phyloP scores from a whole-genome alignment of 148 eudicot species.

The Arctostaphylos glauca region DNA sequence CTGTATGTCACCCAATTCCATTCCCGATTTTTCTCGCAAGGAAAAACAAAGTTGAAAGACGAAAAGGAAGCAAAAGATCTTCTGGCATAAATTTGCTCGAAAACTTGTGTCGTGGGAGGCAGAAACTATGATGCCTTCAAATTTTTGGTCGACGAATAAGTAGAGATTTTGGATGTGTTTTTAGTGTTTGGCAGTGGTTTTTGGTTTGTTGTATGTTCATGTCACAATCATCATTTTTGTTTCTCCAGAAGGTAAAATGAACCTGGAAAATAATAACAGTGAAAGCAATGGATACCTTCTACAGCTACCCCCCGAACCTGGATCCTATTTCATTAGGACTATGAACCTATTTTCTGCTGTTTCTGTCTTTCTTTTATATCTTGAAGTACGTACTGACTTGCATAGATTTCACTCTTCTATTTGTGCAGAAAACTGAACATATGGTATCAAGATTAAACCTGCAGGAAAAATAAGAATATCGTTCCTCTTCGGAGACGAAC shows the following conservation, averaged over 20 bases:
- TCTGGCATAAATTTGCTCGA: neutral
- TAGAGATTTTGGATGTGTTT: neutral
- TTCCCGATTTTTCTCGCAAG: no score
- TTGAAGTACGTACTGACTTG: neutral
- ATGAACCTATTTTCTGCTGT: neutral
- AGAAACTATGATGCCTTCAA: neutral
- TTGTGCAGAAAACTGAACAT: constrained; percentile 61
- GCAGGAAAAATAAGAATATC: constrained; percentile 21
- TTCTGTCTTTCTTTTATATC: neutral
- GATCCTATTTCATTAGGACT: neutral
- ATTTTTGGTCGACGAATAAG: neutral
- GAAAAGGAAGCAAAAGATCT: neutral
- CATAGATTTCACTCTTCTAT: constrained; percentile 4
- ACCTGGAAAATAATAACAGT: no score
- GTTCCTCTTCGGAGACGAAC: neutral
- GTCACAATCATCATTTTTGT: no score
- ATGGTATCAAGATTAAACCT: constrained; percentile 71
- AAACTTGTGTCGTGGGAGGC: neutral
- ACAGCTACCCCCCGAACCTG: neutral
- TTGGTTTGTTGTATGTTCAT: neutral
- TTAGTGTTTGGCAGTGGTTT: neutral
- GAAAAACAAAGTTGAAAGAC: no score
- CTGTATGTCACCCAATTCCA: neutral
- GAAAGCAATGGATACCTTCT: neutral
- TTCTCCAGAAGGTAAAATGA: no score